Evolutionary conservation across 257 asterid species (phyloP).

Genomic region (Eustoma russellianum): DNA sequence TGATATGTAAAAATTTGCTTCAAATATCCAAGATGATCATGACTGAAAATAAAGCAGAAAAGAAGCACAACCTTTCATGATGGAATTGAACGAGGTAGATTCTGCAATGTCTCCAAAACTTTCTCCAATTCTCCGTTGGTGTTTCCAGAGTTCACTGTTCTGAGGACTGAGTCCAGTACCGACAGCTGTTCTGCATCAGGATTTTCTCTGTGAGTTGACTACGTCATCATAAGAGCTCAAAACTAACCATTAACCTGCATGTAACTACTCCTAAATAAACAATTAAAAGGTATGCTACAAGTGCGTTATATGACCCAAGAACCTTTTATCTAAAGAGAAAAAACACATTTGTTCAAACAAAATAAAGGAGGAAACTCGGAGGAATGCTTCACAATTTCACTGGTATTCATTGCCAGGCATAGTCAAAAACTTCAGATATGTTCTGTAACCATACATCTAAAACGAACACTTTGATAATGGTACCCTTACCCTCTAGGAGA

Average conservation of each 20-base stretch:
- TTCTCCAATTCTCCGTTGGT: constrained; percentile 85
- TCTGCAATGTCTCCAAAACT: constrained; percentile 60
- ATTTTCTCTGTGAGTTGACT: constrained; percentile 13
- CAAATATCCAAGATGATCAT: too few relatives aligned
- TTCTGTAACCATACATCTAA: too few relatives aligned
- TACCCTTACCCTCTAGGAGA: too few relatives aligned
- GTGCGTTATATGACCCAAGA: too few relatives aligned
- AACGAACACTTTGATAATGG: too few relatives aligned
- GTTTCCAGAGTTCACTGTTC: constrained; percentile 43
- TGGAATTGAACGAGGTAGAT: constrained; percentile 59
- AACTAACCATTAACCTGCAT: constrained; percentile 1
- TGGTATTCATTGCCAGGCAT: too few relatives aligned
- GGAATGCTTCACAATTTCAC: too few relatives aligned
- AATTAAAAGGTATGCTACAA: neutral
- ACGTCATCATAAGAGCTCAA: neutral
- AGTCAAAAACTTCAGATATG: too few relatives aligned
- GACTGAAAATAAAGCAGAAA: neutral
- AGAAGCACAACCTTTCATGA: constrained; percentile 55
- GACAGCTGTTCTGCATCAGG: constrained; percentile 84
- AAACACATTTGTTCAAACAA: too few relatives aligned
- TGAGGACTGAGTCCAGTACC: constrained; percentile 92
- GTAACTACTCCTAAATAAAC: neutral
- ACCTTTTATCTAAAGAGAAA: too few relatives aligned
- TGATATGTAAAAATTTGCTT: too few relatives aligned
- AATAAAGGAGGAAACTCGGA: too few relatives aligned